Percentiles rank a stretch among this genome's conserved stretches.
These are phyloP conservation scores for Lipomyces yarrowii DNA, from an alignment of 1,139 yeast species.

Conservation along the genomic window DNA sequence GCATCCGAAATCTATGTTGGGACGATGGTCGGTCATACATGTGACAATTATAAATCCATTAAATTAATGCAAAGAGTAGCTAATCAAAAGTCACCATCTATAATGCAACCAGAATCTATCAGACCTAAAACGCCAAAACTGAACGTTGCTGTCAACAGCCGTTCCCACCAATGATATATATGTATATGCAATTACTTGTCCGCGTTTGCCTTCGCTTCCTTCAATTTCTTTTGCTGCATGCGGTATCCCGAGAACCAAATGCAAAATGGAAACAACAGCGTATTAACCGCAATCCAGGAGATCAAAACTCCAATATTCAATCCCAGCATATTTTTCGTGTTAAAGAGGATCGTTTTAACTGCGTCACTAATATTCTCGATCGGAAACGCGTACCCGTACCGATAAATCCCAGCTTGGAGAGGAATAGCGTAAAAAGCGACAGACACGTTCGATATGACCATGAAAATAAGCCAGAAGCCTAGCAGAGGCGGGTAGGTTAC, in stretches of 20 bases:
- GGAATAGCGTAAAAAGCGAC: slow-evolving; percentile 64
- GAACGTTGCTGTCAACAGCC: not conserved
- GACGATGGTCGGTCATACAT: not conserved
- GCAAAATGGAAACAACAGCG: slow-evolving; percentile 50
- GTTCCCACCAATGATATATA: too few relatives aligned
- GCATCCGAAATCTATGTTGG: not conserved
- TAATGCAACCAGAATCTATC: not conserved
- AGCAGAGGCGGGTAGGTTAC: slow-evolving; percentile 51
- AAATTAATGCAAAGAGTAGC: not conserved
- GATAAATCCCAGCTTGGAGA: slow-evolving; percentile 55
- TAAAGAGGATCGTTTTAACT: slow-evolving; percentile 58
- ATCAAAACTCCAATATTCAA: slow-evolving; percentile 58
- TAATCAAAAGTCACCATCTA: not conserved
- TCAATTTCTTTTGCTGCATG: slow-evolving; percentile 18
- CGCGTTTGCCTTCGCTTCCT: not conserved
- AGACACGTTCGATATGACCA: slow-evolving; percentile 61
- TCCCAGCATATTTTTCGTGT: slow-evolving; percentile 59
- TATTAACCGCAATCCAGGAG: slow-evolving; percentile 60
- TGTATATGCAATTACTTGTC: not conserved
- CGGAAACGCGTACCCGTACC: slow-evolving; percentile 69
- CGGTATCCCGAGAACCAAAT: slow-evolving; percentile 37
- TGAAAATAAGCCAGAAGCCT: slow-evolving; percentile 64
- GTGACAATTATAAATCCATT: not conserved
- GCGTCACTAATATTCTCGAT: slow-evolving; percentile 60
- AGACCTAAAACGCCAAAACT: not conserved